Base-by-base conservation (phyloP, 805 yeast genomes). In the Yamadazyma nakazawae region DNA sequence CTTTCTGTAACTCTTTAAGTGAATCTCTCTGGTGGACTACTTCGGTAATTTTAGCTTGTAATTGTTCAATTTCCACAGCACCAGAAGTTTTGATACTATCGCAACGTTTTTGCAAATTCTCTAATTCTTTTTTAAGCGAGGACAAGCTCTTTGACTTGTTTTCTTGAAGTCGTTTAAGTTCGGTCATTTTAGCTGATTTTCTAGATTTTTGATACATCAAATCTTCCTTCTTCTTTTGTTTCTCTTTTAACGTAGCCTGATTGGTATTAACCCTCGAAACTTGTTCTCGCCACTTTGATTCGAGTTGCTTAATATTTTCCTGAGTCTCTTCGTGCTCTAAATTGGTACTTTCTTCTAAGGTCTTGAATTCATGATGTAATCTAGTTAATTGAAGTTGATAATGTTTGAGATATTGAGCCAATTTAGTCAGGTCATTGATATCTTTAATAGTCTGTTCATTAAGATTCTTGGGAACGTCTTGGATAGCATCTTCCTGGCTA, bases 191-290 rank as follows among this genome's bases (percentile, higher is more conserved):
- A 37, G 51, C 54, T 31, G 53, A 36, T 21, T 63, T 55, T 51
- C 67, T 68, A 37, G 65, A 56, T 54, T 66, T 67, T 30, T 55
- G 57, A 50, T 66, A 64, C 24, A 65, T 57, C 24, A 71, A 60
- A 25, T 62, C 57, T 41, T 49, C 53, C 31, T 52, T 52, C 32
- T 26, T 24, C 36, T 48, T 49, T 21, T 43, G 46, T 18, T 52
- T 40, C 37, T 52, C 55, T 40, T 52, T 52, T 12, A 51, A 40
- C 6, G n/a, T n/a, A 1, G 51, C 24, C 9, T 28, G 40, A 14
- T 26, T 41, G 13, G 18, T 25, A 19, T 21, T 28, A n/a, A 18
- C 32, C 13, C n/a, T 26, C 7, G 41, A 37, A 2, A n/a, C 36
- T 16, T 34, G 40, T 43, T 68, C 70, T 46, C 65, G 66, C 13